phyloP scores from a whole-genome alignment of 1,284 basidiomycete species.

The Sphagnurus paluster region DNA sequence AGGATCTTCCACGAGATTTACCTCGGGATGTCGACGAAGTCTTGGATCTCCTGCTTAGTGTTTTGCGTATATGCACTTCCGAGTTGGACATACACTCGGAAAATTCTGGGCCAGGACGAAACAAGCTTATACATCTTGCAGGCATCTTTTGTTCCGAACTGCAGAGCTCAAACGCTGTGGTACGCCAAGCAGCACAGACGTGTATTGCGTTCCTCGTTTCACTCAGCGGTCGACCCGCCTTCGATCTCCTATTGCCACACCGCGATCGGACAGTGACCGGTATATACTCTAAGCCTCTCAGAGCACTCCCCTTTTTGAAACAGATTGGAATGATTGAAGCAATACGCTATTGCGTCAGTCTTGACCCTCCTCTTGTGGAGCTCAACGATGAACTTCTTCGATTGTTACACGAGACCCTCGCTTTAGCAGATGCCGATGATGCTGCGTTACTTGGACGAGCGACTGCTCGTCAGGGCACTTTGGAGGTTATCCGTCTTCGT shows the following conservation, averaged over 20 bases:
- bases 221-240: slow-evolving; percentile 70
- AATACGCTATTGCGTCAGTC: slow-evolving; percentile 87
- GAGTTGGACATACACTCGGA: slow-evolving; percentile 46
- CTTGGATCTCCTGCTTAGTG: slow-evolving; percentile 74
- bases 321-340: slow-evolving; percentile 99
- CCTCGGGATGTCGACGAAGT: slow-evolving; percentile 84
- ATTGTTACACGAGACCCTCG: slow-evolving; percentile 92
- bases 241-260: slow-evolving; percentile 83
- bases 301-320: slow-evolving; percentile 93
- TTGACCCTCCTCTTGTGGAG: slow-evolving; percentile 85
- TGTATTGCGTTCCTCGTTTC: slow-evolving; percentile 84
- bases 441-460: slow-evolving; percentile 74
- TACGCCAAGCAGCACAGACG: slow-evolving; percentile 83
- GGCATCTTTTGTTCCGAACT: slow-evolving; percentile 91
- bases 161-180: slow-evolving; percentile 83
- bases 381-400: slow-evolving; percentile 92
- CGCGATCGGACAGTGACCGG: slow-evolving; percentile 86
- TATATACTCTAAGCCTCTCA: slow-evolving; percentile 96
- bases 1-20: slow-evolving; percentile 93
- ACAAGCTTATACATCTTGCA: slow-evolving; percentile 64
- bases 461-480: slow-evolving; percentile 75
- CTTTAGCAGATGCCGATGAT: slow-evolving; percentile 95
- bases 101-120: slow-evolving; percentile 41
- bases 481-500: slow-evolving; percentile 90
- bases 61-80: slow-evolving; percentile 74